Conservation (phyloP, 176 grass and related monocot genomes). For the Poa annua region DNA sequence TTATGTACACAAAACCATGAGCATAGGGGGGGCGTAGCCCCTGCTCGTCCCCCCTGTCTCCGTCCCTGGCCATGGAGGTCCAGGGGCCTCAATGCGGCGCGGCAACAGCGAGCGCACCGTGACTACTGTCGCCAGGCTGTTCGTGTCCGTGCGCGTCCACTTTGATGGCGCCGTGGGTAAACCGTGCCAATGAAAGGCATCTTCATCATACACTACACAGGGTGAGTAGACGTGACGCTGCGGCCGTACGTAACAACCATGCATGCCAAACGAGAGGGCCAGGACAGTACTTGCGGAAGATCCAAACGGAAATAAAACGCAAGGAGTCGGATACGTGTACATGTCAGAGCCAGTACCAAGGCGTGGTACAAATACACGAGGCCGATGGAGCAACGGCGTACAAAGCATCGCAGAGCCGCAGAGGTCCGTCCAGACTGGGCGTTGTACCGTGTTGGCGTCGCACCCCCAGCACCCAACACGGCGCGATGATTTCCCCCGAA, state of each 20-base stretch:
- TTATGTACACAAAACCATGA: too few species aligned
- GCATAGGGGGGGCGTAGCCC: too few species aligned
- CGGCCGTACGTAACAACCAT: not conserved
- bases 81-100: too few species aligned
- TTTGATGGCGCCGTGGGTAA: too few species aligned
- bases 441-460: too few species aligned
- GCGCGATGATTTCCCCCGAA: constrained; percentile 47
- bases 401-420: constrained; percentile 9
- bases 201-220: not conserved
- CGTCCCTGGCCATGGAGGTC: too few species aligned
- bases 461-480: constrained; percentile 47
- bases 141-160: too few species aligned
- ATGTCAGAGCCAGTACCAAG: not conserved
- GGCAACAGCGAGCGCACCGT: too few species aligned
- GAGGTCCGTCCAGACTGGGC: too few species aligned
- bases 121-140: too few species aligned
- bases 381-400: not conserved
- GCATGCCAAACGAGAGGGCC: not conserved
- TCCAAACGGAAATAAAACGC: not conserved
- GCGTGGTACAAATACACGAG: not conserved
- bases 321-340: too few species aligned
- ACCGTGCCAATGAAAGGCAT: not conserved
- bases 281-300: not conserved
- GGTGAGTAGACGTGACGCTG: not conserved
- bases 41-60: too few species aligned